Percentiles rank a stretch among this genome's conserved stretches.
Conservation (phyloP, 495 filamentous ascomycete species). For the Immersiella caudata region DNA sequence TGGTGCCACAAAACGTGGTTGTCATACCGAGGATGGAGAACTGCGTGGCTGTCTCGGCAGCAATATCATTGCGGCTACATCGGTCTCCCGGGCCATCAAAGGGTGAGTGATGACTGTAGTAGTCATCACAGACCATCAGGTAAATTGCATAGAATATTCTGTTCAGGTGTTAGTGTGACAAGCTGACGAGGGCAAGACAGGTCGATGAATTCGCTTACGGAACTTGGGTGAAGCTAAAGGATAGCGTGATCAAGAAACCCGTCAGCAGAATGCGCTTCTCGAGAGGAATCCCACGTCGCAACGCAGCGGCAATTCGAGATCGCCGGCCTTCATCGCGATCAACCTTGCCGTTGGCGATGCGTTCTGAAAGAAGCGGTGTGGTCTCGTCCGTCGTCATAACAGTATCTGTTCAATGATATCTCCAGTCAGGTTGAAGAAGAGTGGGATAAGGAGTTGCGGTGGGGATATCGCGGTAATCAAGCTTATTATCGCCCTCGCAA, state of each 20-base stretch:
- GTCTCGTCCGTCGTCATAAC: constrained; percentile 14
- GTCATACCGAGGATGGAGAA: constrained; percentile 55
- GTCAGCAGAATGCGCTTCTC: constrained; percentile 53
- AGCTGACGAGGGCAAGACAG: not conserved
- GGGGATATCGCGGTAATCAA: not conserved
- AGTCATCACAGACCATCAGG: constrained; percentile 61
- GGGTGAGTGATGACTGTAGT: constrained; percentile 51
- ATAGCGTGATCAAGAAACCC: constrained; percentile 58
- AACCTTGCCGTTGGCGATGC: not conserved
- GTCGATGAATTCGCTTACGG: constrained; percentile 42
- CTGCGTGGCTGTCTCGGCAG: constrained; percentile 57
- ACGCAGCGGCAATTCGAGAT: not conserved
- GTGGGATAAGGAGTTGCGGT: not conserved
- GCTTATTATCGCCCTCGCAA: not conserved
- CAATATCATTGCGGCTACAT: constrained; percentile 52
- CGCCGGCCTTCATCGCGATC: not conserved
- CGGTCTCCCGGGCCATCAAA: constrained; percentile 41
- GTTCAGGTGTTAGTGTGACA: not conserved
- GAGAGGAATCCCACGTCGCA: constrained; percentile 19
- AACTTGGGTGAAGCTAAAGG: constrained; percentile 61
- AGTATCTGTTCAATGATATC: not conserved
- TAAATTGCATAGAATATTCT: constrained; percentile 62
- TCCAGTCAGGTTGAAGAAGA: not conserved
- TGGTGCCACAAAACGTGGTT: constrained; percentile 53
- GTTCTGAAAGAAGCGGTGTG: constrained; percentile 5